Conservation (phyloP, 2,329 filamentous ascomycete genomes). For the Phyllosticta ampelicida region DNA sequence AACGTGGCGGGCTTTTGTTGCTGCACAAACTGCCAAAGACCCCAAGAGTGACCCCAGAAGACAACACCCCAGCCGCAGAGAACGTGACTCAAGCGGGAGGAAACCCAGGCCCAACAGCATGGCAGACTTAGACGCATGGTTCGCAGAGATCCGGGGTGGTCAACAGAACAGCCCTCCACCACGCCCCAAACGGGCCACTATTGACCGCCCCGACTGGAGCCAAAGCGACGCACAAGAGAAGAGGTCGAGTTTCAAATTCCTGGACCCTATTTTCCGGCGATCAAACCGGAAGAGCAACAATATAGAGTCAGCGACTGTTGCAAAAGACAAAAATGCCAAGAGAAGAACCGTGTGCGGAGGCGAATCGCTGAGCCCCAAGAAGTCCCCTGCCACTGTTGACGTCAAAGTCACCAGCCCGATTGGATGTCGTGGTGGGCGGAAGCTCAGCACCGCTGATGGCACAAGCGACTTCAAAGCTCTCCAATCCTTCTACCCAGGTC, state of each 20-base stretch:
- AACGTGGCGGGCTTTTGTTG: not conserved
- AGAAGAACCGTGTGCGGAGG: not conserved
- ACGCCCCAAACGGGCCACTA: not conserved
- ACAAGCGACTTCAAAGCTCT: not conserved
- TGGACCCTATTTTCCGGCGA: not conserved
- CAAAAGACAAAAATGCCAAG: not conserved
- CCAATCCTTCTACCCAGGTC: not conserved
- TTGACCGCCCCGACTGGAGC: not conserved
- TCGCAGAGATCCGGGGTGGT: not conserved
- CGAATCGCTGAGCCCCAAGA: not conserved
- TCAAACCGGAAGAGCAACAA: not conserved
- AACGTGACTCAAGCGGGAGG: not conserved
- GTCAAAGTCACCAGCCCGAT: not conserved
- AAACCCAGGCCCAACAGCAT: not conserved
- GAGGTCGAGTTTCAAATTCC: not conserved
- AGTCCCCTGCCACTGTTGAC: not conserved
- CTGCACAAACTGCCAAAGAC: not conserved
- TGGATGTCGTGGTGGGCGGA: not conserved
- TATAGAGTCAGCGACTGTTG: not conserved
- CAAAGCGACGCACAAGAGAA: not conserved
- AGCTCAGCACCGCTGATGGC: not conserved
- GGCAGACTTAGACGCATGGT: not conserved
- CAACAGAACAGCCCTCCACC: not conserved
- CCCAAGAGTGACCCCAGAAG: not conserved
- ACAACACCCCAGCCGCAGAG: not conserved